Percentiles rank a stretch among this genome's conserved stretches.
These are phyloP conservation scores for Starmerella vaccinii DNA, from an alignment of 805 yeast species.

Conservation along the genomic window DNA sequence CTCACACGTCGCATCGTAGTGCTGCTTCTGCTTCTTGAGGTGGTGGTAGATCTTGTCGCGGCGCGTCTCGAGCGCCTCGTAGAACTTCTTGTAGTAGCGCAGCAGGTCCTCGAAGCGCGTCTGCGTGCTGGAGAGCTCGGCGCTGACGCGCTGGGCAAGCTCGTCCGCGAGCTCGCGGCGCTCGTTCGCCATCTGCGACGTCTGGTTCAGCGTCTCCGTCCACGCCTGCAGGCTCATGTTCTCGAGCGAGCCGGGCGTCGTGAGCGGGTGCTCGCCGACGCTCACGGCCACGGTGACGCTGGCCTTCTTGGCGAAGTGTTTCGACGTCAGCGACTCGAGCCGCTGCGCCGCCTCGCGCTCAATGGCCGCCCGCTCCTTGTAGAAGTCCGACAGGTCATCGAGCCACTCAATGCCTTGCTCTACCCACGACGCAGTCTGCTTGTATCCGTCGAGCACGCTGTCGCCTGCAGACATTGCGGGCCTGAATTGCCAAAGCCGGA, in stretches of 20 bases:
- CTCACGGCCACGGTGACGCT: slow-evolving; percentile 53
- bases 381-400: slow-evolving; percentile 68
- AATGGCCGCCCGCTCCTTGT: slow-evolving; percentile 66
- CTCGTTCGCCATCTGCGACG: slow-evolving; percentile 68
- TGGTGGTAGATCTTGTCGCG: slow-evolving; percentile 44
- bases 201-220: slow-evolving; percentile 76
- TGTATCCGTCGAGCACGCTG: slow-evolving; percentile 54
- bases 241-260: slow-evolving; percentile 93
- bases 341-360: slow-evolving; percentile 76
- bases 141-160: slow-evolving; percentile 48
- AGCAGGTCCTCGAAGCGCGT: slow-evolving; percentile 45
- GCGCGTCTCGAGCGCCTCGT: slow-evolving; percentile 46
- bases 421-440: slow-evolving; percentile 66
- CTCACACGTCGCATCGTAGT: slow-evolving; percentile 73
- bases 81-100: slow-evolving; percentile 46
- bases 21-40: slow-evolving; percentile 54
- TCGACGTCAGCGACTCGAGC: slow-evolving; percentile 52
- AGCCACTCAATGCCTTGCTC: slow-evolving; percentile 63
- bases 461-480: slow-evolving; percentile 21
- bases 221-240: slow-evolving; percentile 79
- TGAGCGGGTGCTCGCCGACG: slow-evolving; percentile 83
- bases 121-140: slow-evolving; percentile 47
- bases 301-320: slow-evolving; percentile 68
- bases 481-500: background rate
- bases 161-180: slow-evolving; percentile 50